Percentiles rank a stretch among this genome's conserved stretches.
These are phyloP conservation scores for Thermomyces lanuginosus DNA, from an alignment of 2,329 filamentous ascomycete species.

Conservation along the genomic window DNA sequence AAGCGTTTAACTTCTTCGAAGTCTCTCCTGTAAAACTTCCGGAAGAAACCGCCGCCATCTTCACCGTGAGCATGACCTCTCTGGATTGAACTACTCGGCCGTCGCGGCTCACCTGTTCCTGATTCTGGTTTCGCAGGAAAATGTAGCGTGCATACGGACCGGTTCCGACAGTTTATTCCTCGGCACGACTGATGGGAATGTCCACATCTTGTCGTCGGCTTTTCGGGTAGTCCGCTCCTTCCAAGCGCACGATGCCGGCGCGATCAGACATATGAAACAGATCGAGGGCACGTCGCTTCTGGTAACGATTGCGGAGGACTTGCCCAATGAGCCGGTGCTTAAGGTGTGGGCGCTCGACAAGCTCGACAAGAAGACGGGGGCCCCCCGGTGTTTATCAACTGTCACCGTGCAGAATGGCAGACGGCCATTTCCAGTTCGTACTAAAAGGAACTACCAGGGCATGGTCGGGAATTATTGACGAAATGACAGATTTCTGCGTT, in stretches of 20 bases:
- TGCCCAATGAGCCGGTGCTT: conserved; percentile 70
- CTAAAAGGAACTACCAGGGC: too few species aligned
- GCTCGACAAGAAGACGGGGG: conserved; percentile 79
- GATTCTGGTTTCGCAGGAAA: conserved; percentile 30
- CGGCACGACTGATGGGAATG: conserved; percentile 66
- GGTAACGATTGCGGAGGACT: conserved; percentile 66
- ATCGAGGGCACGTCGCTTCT: conserved; percentile 73
- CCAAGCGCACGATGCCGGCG: conserved; percentile 58
- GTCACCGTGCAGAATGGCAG: conserved; percentile 75
- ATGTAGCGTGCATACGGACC: conserved; percentile 68
- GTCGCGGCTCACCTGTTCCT: conserved; percentile 2
- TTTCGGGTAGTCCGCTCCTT: conserved; percentile 82
- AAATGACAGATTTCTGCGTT: conserved; percentile 54
- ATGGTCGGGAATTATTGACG: conserved; percentile 1
- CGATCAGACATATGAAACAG: conserved; percentile 84
- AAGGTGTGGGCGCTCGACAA: conserved; percentile 98
- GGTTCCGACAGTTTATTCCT: conserved; percentile 83
- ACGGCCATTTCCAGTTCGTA: conserved; percentile 71
- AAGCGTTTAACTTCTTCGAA: conserved; percentile 99
- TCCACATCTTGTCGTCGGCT: conserved; percentile 70
- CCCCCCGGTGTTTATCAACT: conserved; percentile 75
- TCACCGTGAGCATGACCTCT: conserved; percentile 45
- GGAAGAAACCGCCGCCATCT: conserved; percentile 61
- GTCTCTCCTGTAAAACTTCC: conserved; percentile 66
- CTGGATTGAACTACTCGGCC: not conserved